These are phyloP conservation scores for Aspergillus niger DNA, from an alignment of 2,329 filamentous ascomycete genomes.

Conservation along the genomic window DNA sequence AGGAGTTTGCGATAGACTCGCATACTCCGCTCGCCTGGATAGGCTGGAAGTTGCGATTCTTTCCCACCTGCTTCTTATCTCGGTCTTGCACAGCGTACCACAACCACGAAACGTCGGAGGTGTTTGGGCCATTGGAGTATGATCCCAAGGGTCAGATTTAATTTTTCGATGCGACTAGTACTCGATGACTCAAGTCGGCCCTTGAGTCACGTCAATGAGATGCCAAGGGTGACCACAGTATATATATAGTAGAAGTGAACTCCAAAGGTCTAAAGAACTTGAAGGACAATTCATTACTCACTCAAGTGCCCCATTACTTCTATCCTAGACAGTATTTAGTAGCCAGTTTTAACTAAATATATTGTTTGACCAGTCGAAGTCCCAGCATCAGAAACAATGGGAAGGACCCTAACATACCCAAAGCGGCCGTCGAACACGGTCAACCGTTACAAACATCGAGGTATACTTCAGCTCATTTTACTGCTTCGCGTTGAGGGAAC, in stretches of 20 bases:
- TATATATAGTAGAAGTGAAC: background rate
- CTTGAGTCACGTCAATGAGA: background rate
- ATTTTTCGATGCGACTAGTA: background rate
- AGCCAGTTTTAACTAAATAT: background rate
- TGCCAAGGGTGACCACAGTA: no score
- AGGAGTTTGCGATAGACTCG: conserved; percentile 17
- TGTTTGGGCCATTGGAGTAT: background rate
- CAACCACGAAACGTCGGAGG: background rate
- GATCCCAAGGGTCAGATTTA: background rate
- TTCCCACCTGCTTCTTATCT: conserved; percentile 11
- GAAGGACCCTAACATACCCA: conserved; percentile 57
- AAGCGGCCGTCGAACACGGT: conserved; percentile 66
- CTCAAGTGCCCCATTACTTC: background rate
- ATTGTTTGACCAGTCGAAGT: background rate
- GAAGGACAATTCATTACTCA: background rate
- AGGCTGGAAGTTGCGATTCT: conserved; percentile 12
- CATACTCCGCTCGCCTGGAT: conserved; percentile 15
- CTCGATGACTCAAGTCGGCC: background rate
- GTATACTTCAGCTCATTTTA: conserved; percentile 41
- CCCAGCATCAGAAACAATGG: conserved; percentile 35
- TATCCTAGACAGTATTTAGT: background rate
- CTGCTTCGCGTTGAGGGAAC: background rate
- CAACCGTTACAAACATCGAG: conserved; percentile 66
- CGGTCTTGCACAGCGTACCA: conserved; percentile 5
- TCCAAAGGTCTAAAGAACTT: no score